Percentiles rank a stretch among this genome's conserved stretches.
Evolutionary conservation across 164 flowering plant genomes (phyloP).

Genomic region (Stephania cephalantha): DNA sequence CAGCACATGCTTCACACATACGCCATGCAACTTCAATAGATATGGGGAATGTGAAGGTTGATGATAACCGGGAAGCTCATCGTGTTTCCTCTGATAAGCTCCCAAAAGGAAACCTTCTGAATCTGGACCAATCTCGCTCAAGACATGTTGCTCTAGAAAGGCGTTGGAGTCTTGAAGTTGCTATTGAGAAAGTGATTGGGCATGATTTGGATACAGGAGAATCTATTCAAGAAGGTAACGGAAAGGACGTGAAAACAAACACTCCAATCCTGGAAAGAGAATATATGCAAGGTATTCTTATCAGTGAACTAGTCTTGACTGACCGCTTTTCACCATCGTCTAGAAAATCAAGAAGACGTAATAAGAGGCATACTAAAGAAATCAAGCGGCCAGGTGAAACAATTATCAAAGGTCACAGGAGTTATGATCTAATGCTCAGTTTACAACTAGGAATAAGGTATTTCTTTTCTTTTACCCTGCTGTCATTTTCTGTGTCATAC

Average conservation of each 20-base stretch:
- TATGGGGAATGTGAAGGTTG: conserved; percentile 51
- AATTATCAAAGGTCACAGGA: conserved; percentile 92
- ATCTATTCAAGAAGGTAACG: conserved; percentile 34
- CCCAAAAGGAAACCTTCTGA: conserved; percentile 48
- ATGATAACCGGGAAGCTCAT: conserved; percentile 32
- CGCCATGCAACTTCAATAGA: conserved; percentile 65
- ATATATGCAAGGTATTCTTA: conserved; percentile 94
- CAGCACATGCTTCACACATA: conserved; percentile 42
- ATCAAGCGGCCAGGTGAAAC: conserved; percentile 86
- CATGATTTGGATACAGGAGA: conserved; percentile 48
- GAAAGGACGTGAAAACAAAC: conserved; percentile 32
- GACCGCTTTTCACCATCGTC: conserved; percentile 54
- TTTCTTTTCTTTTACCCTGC: conserved; percentile 12
- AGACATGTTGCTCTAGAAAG: conserved; percentile 70
- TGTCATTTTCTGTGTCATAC: neutral
- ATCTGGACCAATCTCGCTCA: conserved; percentile 48
- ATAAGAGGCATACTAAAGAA: conserved; percentile 68
- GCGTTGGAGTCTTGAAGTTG: conserved; percentile 94
- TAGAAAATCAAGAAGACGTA: conserved; percentile 57
- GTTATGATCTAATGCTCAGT: conserved; percentile 97
- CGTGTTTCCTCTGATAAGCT: conserved; percentile 47
- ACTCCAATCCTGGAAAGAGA: conserved; percentile 78
- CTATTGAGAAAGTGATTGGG: conserved; percentile 81
- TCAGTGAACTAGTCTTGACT: conserved; percentile 77
- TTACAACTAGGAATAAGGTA: conserved; percentile 99